Base-by-base conservation (phyloP, 768 basidiomycete genomes). In the Ramaria sp. region DNA sequence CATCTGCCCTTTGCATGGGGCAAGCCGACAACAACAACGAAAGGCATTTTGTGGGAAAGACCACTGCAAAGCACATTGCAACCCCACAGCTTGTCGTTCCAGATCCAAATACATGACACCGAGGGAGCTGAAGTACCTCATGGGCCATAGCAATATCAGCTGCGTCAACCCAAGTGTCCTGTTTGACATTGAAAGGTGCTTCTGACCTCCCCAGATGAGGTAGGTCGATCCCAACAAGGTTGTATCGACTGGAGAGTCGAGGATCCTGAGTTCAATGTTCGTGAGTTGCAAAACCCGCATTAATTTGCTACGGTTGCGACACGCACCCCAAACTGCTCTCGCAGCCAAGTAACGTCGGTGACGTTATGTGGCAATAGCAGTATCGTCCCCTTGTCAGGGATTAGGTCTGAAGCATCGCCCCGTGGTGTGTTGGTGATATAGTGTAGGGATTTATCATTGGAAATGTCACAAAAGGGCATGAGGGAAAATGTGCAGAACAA, bases 121-220 rank as follows among this genome's bases (percentile, higher is more conserved):
- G 42, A 9, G 42, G 42, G 9, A 33, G 20, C 15, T 4, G n/a
- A 15, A 54, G 45, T 22, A 54, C 11, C 2, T 46, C 53, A 9
- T 27, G 27, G 38, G 43, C 39, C 19, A 54, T 39, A 15, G 41
- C 53, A 7, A 54, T 19, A 46, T 54, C 53, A 5, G 53, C 41
- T 31, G 53, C 53, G 7, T 54, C 53, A 9, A 45, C 53, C 53
- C 53, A 54, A 15, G 41, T 9, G 22, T 54, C 53, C 6, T n/a
- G 5, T 24, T 43, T 27, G 42, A 20, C 13, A 24, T 12, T 54
- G 15, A 42, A n/a, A 20, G 20, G 12, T 10, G 42, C 17, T 43
- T 19, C n/a, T 22, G 38, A 22, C 41, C 41, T 3, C 10, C 41
- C 22, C 15, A 19, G 12, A 22, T 22, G 9, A 9, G n/a, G n/a